Base-by-base conservation (phyloP, 2,329 filamentous ascomycete species). In the Beauveria scarabaeidicola region DNA sequence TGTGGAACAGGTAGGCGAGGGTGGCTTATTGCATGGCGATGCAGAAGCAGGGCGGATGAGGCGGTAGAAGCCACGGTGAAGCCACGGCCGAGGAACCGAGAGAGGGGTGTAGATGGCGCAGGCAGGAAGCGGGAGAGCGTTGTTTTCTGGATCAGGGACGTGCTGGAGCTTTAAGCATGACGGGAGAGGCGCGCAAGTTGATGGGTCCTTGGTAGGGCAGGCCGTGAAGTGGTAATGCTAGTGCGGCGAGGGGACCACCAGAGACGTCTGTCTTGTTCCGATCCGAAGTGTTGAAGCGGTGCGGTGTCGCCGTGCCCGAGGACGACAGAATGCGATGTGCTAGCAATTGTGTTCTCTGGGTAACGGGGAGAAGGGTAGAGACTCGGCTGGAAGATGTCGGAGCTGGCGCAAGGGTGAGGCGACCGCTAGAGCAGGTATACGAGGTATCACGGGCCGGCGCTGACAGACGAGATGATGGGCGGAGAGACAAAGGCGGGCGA, bases 71-170 rank as follows among this genome's bases (percentile, higher is more conserved):
- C 36, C 25, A 40, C 27, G 21, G 10, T 15, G 44, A 44, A 40
- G 43, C 29, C 17, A 21, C 10, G 19, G 46, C 9, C 13, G 32
- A 50, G 32, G 27, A 7, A 19, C 9, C n/a, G 21, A 41, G 23
- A 23, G 41, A 56, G n/a, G 27, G 27, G 19, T 38, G 53, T 23
- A 48, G 17, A 48, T 40, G 43, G 43, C 19, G 32, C 44, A 56
- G 32, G 27, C 38, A 47, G 27, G 44, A 57, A 25, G 40, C n/a
- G 46, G 23, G 23, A 41, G 11, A 51, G 46, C 7, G 36, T 36
- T 58, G 47, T 52, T 44, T 52, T 52, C 56, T 38, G 48, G 48
- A 46, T 58, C 48, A 58, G 52, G 56, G 56, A 58, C 40, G 46
- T 36, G 56, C 47, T 19, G 27, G 40, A 52, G 47, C 40, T 58